Evolutionary conservation across 2,329 filamentous ascomycete species (phyloP).

Genomic region (Fusarium dimerum): DNA sequence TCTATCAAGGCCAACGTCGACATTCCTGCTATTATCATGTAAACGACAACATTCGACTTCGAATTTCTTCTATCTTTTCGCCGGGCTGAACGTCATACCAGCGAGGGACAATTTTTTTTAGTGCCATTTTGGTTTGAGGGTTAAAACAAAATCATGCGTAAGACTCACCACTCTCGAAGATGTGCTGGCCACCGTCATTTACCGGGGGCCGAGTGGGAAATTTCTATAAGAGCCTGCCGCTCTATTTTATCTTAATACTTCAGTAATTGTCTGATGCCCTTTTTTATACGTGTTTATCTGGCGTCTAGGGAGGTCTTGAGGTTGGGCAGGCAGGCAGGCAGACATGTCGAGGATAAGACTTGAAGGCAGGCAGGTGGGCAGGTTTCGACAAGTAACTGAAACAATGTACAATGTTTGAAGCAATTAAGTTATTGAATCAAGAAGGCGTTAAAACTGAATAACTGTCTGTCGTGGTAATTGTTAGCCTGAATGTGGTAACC

Average conservation of each 20-base stretch:
- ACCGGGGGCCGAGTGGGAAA: slow-evolving; percentile 18
- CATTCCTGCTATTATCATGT: slow-evolving; percentile 70
- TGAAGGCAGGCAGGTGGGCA: slow-evolving; percentile 22
- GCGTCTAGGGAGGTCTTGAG: slow-evolving; percentile 30
- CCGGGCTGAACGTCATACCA: slow-evolving; percentile 26
- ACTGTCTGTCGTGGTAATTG: background rate
- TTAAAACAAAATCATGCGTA: too few species aligned
- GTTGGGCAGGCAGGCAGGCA: slow-evolving; percentile 25
- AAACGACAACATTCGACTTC: slow-evolving; percentile 36
- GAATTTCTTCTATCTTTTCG: slow-evolving; percentile 2
- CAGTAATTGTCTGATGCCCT: slow-evolving; percentile 30
- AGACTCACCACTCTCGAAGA: slow-evolving; percentile 31
- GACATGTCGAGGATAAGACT: slow-evolving; percentile 22
- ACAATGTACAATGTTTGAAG: slow-evolving; percentile 17
- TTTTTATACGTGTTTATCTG: slow-evolving; percentile 33
- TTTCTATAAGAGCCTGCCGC: slow-evolving; percentile 23
- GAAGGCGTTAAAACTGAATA: slow-evolving; percentile 15
- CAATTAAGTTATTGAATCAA: slow-evolving; percentile 21
- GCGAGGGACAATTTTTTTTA: too few species aligned
- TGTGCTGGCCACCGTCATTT: slow-evolving; percentile 29
- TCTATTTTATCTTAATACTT: slow-evolving; percentile 28
- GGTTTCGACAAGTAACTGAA: slow-evolving; percentile 23
- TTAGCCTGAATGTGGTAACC: background rate
- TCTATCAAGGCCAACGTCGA: slow-evolving; percentile 99
- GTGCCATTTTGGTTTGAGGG: too few species aligned